Percentiles rank a stretch among this genome's conserved stretches.
These are phyloP conservation scores for Durotheca rogersii DNA, from an alignment of 495 filamentous ascomycete species.

Conservation along the genomic window DNA sequence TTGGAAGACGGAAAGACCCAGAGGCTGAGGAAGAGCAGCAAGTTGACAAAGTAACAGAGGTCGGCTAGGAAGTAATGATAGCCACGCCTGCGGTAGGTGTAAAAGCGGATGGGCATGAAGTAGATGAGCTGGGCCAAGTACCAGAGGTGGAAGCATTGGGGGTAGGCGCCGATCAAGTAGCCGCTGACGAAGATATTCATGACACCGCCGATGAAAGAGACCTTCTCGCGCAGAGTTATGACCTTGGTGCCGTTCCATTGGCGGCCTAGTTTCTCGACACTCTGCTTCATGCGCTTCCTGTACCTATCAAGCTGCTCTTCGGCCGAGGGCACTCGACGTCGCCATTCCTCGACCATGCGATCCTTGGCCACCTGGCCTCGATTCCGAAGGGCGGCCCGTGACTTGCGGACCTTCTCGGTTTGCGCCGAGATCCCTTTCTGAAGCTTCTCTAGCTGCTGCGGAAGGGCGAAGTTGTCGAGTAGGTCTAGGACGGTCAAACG, in stretches of 20 bases:
- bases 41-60: constrained; percentile 96
- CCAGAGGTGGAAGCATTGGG: constrained; percentile 88
- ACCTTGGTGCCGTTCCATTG: constrained; percentile 86
- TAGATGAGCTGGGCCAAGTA: constrained; percentile 82
- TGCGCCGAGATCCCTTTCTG: constrained; percentile 77
- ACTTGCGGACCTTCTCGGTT: constrained; percentile 78
- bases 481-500: constrained; percentile 89
- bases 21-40: constrained; percentile 76
- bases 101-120: constrained; percentile 95
- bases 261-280: constrained; percentile 80
- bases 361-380: constrained; percentile 55
- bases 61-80: constrained; percentile 98
- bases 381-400: constrained; percentile 69
- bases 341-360: constrained; percentile 84
- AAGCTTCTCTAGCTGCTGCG: constrained; percentile 83
- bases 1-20: constrained; percentile 93
- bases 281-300: constrained; percentile 76
- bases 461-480: constrained; percentile 88
- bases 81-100: constrained; percentile 82
- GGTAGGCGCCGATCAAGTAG: constrained; percentile 83
- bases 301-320: constrained; percentile 95
- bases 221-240: constrained; percentile 88
- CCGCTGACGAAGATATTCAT: constrained; percentile 96
- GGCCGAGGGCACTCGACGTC: constrained; percentile 73
- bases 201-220: constrained; percentile 92